Conservation (phyloP, 495 filamentous ascomycete species). For the Neurospora intermedia region DNA sequence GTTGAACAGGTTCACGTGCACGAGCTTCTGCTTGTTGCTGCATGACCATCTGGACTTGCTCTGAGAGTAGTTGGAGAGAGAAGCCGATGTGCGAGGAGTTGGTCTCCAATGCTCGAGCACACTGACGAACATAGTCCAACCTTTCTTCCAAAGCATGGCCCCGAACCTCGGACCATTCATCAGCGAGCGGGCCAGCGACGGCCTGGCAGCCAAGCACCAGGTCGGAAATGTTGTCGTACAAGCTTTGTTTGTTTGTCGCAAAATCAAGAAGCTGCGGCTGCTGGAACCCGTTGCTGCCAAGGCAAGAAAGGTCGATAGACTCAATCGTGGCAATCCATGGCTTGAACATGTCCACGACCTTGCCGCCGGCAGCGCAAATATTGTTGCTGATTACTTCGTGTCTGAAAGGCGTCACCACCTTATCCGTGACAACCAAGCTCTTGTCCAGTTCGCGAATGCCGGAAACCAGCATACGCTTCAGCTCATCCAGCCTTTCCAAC, state of each 20-base stretch:
- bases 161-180: constrained; percentile 91
- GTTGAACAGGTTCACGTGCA: constrained; percentile 25
- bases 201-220: constrained; percentile 77
- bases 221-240: constrained; percentile 89
- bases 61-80: constrained; percentile 75
- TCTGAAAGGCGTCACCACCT: constrained; percentile 57
- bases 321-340: constrained; percentile 82
- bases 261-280: constrained; percentile 84
- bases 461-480: constrained; percentile 66
- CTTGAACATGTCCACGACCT: constrained; percentile 74
- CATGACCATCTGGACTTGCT: constrained; percentile 49
- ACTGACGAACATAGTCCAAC: constrained; percentile 62
- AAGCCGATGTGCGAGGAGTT: constrained; percentile 80
- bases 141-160: constrained; percentile 87
- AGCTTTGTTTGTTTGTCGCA: constrained; percentile 74
- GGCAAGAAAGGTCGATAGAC: constrained; percentile 69
- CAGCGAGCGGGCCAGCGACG: constrained; percentile 76
- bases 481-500: constrained; percentile 74
- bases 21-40: constrained; percentile 31
- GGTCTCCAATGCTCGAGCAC: constrained; percentile 70
- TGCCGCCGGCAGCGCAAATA: constrained; percentile 60
- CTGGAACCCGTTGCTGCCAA: constrained; percentile 58
- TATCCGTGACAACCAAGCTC: constrained; percentile 61
- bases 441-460: constrained; percentile 80
- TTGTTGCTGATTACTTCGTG: constrained; percentile 66